Base-by-base conservation (phyloP, 169 alveolate species). In the Eimeria tenella region DNA sequence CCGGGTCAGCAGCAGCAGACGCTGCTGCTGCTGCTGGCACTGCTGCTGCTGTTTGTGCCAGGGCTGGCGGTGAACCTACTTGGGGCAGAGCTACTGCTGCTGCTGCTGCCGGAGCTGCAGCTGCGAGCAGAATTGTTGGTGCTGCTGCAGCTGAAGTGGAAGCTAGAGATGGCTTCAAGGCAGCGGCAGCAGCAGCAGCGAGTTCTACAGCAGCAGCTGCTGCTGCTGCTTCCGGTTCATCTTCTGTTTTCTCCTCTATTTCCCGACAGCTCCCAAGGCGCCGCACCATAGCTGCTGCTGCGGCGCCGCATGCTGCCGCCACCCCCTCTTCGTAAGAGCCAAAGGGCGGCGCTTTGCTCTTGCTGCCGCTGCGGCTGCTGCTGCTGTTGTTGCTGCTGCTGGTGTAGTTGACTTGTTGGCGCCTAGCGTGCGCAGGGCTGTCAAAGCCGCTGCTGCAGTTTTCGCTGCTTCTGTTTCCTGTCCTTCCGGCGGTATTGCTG, bases 361-460 rank as follows among this genome's bases (percentile, higher is more conserved):
- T 70, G 53, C 79, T 70, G 79, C 13, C 15, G 79, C 52, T n/a
- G 77, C 50, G 5, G 77, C 77, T 21, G 52, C 79, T 70, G 79
- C 52, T 68, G 77, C 52, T 68, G 50, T 49, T 17, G 77, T 49
- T 68, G 77, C 52, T 21, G 79, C 52, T 70, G 49, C 11, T 70
- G 79, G 53, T n/a, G 79, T 50, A 70, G 42, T 31, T 31, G 42
- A 31, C 42, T 31, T 31, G 42, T 31, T 31, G 42, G 42, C 42
- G 2, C 42, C 42, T 2, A 31, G 79, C 52, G 10, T 1, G 53
- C 3, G 79, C 79, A 70, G 79, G 53, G 31, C 53, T 52, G 31
- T 42, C 79, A 70, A 70, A 70, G 52, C 42, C 31, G 79, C 79
- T 21, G 49, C 53, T 70, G 79, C 53, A 70, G 79, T 19, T 9